These are phyloP conservation scores for Pichia californica DNA, from an alignment of 805 yeast species.

Conservation along the genomic window DNA sequence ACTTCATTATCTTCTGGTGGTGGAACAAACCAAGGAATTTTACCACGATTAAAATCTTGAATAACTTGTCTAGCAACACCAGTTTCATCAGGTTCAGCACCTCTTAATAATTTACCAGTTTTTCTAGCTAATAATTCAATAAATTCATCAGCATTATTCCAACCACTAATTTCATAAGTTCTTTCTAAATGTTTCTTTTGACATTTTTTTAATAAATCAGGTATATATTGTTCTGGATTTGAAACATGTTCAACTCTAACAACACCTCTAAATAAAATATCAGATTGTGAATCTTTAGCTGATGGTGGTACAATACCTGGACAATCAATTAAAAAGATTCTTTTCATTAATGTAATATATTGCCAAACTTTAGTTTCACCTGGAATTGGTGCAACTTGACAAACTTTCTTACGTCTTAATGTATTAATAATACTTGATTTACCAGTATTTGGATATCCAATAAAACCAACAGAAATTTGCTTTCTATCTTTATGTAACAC, in stretches of 20 bases:
- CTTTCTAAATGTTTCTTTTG: constrained; percentile 87
- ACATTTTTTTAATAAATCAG: constrained; percentile 78
- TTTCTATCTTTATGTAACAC: constrained; percentile 86
- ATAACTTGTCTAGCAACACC: constrained; percentile 87
- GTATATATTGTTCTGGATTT: constrained; percentile 91
- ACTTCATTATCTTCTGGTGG: constrained; percentile 74
- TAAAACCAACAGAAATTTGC: constrained; percentile 94
- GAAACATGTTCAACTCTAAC: constrained; percentile 98
- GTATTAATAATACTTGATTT: constrained; percentile 95
- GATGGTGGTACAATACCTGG: constrained; percentile 99
- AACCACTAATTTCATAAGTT: constrained; percentile 90
- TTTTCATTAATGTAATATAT: constrained; percentile 93
- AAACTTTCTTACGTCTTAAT: constrained; percentile 88
- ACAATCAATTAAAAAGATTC: constrained; percentile 92
- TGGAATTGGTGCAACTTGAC: constrained; percentile 96
- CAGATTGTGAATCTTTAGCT: constrained; percentile 80
- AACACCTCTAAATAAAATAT: constrained; percentile 91
- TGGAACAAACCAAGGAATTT: constrained; percentile 95
- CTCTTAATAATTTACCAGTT: constrained; percentile 86
- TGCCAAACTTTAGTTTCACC: constrained; percentile 99
- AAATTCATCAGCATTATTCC: constrained; percentile 75
- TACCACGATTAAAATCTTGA: constrained; percentile 94
- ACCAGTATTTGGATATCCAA: constrained; percentile 98
- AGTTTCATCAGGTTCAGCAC: constrained; percentile 96
- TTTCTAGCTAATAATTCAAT: constrained; percentile 88